Percentiles rank a stretch among this genome's conserved stretches.
Conservation (phyloP, 2,329 filamentous ascomycete species). For the Aspergillus aculeatus region DNA sequence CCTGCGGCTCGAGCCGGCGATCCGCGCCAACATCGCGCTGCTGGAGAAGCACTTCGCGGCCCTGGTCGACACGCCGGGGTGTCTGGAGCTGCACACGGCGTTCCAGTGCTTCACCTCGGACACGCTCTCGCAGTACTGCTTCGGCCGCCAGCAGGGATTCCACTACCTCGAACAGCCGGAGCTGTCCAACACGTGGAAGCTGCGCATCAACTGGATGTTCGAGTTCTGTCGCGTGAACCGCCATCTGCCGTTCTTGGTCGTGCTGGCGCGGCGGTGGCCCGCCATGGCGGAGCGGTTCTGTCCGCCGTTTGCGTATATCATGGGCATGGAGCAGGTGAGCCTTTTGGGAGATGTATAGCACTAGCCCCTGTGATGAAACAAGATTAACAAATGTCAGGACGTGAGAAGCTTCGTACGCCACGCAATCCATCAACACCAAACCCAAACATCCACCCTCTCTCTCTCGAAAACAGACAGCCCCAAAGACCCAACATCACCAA, state of each 20-base stretch:
- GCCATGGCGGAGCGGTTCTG: neutral
- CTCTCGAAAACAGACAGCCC: neutral
- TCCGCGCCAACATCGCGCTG: neutral
- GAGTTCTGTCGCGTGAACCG: neutral
- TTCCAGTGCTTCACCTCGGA: constrained; percentile 2
- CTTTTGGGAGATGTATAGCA: too few relatives aligned
- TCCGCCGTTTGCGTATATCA: neutral
- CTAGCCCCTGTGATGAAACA: too few relatives aligned
- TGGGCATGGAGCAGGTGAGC: neutral
- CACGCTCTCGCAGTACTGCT: neutral
- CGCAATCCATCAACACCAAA: neutral
- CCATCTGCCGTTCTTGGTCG: neutral
- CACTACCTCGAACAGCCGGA: neutral
- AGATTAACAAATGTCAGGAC: neutral
- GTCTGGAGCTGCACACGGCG: constrained; percentile 6
- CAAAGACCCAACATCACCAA: neutral
- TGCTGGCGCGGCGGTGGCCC: neutral
- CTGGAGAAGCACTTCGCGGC: neutral
- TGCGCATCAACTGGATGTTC: neutral
- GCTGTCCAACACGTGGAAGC: neutral
- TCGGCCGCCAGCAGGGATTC: neutral
- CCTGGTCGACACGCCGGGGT: neutral
- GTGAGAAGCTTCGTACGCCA: neutral
- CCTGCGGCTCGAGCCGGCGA: neutral
- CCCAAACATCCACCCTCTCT: too few relatives aligned